Conservation (phyloP, 805 yeast species). For the Candida saitoana region DNA sequence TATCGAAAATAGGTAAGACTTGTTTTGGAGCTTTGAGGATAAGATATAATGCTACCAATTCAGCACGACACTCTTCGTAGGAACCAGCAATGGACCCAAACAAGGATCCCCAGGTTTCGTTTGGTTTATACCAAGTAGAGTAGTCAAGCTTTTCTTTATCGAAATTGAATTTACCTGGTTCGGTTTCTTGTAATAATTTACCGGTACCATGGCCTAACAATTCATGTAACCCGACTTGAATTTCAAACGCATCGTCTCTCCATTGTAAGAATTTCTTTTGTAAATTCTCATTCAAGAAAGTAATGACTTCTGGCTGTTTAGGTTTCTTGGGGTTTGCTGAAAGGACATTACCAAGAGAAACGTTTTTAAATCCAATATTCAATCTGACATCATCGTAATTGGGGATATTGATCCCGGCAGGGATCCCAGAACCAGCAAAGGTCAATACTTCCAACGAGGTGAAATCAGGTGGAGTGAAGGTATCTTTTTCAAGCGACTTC, state of each 20-base stretch:
- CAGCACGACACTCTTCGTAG: conserved; percentile 92
- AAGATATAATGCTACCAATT: conserved; percentile 78
- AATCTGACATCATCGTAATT: conserved; percentile 87
- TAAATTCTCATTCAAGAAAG: conserved; percentile 55
- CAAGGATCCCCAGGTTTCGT: conserved; percentile 87
- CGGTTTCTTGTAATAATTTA: conserved; percentile 57
- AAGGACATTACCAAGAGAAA: conserved; percentile 80
- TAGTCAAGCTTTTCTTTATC: conserved; percentile 58
- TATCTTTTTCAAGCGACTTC: conserved; percentile 69
- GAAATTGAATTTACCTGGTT: conserved; percentile 66
- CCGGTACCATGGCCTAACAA: conserved; percentile 91
- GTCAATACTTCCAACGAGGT: conserved; percentile 86
- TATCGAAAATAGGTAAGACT: conserved; percentile 71
- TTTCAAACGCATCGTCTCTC: conserved; percentile 81
- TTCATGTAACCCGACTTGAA: conserved; percentile 92
- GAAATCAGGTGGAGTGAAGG: conserved; percentile 89
- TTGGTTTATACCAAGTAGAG: conserved; percentile 72
- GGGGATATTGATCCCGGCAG: conserved; percentile 92
- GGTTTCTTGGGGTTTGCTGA: conserved; percentile 65
- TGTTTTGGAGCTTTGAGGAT: conserved; percentile 58
- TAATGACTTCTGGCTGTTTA: conserved; percentile 60
- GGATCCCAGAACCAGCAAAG: conserved; percentile 85
- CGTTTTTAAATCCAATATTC: conserved; percentile 83
- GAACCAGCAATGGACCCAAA: conserved; percentile 83
- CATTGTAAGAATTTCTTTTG: conserved; percentile 61